phyloP scores from a whole-genome alignment of 345 rosid genomes.

The Dimocarpus longan region DNA sequence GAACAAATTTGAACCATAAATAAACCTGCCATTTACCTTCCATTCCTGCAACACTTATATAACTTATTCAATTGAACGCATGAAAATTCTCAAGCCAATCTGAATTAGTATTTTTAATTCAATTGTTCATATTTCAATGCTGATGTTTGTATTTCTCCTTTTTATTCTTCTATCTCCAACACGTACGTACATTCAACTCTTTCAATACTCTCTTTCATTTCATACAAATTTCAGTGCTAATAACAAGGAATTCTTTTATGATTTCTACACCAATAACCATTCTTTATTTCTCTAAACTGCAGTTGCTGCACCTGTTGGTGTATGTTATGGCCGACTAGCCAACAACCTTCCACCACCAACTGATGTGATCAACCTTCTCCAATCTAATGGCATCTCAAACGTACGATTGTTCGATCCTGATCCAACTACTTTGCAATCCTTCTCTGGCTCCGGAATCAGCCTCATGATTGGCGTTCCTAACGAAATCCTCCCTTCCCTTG shows the following conservation, averaged over 20 bases:
- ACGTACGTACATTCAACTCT: constrained; percentile 3
- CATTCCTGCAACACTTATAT: background rate
- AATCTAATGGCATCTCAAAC: constrained; percentile 31
- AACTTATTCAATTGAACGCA: background rate
- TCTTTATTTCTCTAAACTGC: constrained; percentile 7
- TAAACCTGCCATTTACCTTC: background rate
- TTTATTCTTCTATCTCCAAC: constrained; percentile 7
- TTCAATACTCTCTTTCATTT: background rate
- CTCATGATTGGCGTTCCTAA: constrained; percentile 44
- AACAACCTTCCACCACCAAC: constrained; percentile 38
- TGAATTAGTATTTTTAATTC: background rate
- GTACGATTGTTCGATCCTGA: constrained; percentile 42
- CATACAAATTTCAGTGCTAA: background rate
- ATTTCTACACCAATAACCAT: background rate
- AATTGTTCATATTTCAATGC: constrained; percentile 7
- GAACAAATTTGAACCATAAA: background rate
- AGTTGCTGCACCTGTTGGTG: constrained; percentile 39
- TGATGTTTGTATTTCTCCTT: constrained; percentile 1
- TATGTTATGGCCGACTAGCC: constrained; percentile 43
- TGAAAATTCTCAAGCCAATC: background rate
- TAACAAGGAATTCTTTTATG: background rate
- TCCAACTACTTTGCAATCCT: constrained; percentile 26
- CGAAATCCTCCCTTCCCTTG: constrained; percentile 38
- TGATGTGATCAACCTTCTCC: constrained; percentile 23
- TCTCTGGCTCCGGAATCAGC: constrained; percentile 40